phyloP scores from a whole-genome alignment of 1,284 basidiomycete genomes.

The Cystobasidiaceae sp. region DNA sequence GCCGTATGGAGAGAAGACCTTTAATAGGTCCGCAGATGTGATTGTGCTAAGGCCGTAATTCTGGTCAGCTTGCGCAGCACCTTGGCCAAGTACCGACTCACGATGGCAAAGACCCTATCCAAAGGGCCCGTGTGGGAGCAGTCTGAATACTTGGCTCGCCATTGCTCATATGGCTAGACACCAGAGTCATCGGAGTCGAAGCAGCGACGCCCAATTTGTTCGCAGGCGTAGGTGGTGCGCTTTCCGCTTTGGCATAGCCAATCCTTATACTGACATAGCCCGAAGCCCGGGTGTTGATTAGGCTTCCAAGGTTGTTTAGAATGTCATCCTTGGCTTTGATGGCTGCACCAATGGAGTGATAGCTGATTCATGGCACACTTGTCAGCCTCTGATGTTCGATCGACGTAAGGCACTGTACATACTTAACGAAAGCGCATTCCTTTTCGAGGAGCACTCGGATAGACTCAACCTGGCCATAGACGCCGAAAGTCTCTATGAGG shows the following conservation, averaged over 20 bases:
- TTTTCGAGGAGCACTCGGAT: constrained; percentile 90
- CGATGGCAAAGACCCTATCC: constrained; percentile 92
- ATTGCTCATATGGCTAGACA: neutral
- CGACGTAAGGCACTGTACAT: constrained; percentile 44
- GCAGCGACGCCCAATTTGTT: constrained; percentile 24
- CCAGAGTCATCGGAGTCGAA: constrained; percentile 53
- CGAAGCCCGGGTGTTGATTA: constrained; percentile 79
- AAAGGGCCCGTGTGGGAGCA: constrained; percentile 83
- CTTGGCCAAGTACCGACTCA: neutral
- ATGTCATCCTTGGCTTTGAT: constrained; percentile 95
- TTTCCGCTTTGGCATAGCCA: constrained; percentile 95
- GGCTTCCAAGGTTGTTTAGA: constrained; percentile 84
- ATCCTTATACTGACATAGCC: constrained; percentile 75
- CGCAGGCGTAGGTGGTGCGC: constrained; percentile 72
- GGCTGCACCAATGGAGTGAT: constrained; percentile 83
- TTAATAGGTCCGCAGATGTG: constrained; percentile 83
- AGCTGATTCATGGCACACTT: neutral
- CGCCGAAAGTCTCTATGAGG: constrained; percentile 87
- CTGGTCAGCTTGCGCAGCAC: neutral
- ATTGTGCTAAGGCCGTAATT: constrained; percentile 51
- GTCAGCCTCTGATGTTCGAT: neutral
- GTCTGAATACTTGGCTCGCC: constrained; percentile 44
- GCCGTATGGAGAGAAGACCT: constrained; percentile 87
- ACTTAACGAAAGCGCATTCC: constrained; percentile 99
- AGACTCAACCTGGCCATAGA: constrained; percentile 94